A percentile compares a stretch with the other conserved stretches of the same genome.
Conservation (phyloP, 148 eudicot species). For the Persicaria tinctoria region DNA sequence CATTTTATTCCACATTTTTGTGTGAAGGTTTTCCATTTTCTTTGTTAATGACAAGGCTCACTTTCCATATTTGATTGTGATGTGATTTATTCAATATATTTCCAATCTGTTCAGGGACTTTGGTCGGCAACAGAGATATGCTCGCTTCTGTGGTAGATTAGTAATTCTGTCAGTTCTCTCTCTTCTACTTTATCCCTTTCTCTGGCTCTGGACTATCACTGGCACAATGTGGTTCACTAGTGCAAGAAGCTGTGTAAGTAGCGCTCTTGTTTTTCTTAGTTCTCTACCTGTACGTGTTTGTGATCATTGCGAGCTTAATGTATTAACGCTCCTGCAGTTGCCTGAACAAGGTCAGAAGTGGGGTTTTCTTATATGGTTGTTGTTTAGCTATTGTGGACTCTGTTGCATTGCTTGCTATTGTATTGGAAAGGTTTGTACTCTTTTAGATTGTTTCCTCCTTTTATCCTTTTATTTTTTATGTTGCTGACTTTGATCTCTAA, state of each 20-base stretch:
- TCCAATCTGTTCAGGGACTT: conserved; percentile 54
- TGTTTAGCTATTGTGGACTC: conserved; percentile 95
- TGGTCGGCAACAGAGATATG: conserved; percentile 88
- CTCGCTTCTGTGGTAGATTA: conserved; percentile 85
- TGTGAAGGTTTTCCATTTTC: neutral
- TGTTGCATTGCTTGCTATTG: conserved; percentile 70
- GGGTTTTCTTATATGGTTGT: conserved; percentile 95
- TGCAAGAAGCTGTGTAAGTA: conserved; percentile 70
- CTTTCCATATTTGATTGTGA: neutral
- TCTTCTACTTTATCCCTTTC: conserved; percentile 79
- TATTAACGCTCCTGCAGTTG: conserved; percentile 48
- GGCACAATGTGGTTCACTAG: conserved; percentile 87
- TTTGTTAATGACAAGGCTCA: neutral
- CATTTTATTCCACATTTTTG: neutral
- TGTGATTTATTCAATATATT: neutral
- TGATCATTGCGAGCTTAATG: neutral
- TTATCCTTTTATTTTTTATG: neutral
- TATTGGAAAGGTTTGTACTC: conserved; percentile 53
- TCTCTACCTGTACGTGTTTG: neutral
- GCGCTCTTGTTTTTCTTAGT: conserved; percentile 8
- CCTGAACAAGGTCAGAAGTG: conserved; percentile 95
- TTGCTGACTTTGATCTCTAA: neutral
- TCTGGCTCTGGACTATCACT: conserved; percentile 81
- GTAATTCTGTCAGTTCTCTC: conserved; percentile 72
- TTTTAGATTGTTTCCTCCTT: neutral